A percentile compares a stretch with the other conserved stretches of the same genome.
Evolutionary conservation across 495 filamentous ascomycete genomes (phyloP).

Genomic region (Glonium stellatum): DNA sequence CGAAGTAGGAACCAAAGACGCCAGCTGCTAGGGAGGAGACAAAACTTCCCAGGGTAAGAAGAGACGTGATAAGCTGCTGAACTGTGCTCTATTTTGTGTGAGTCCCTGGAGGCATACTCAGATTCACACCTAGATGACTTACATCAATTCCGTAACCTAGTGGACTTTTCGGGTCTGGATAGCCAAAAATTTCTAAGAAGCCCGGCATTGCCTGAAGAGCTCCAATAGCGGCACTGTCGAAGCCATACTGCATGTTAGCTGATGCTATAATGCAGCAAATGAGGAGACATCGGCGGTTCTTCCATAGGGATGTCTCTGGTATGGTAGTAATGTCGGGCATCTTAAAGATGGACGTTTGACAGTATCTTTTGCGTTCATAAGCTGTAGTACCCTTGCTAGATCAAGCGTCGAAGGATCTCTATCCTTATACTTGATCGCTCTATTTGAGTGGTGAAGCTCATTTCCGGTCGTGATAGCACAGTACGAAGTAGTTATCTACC

Average conservation of each 20-base stretch:
- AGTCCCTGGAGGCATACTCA: neutral
- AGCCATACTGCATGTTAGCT: conserved; percentile 22
- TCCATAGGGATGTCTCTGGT: conserved; percentile 5
- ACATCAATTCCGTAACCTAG: too few species aligned
- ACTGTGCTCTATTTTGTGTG: conserved; percentile 16
- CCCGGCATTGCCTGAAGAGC: neutral
- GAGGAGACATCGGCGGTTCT: conserved; percentile 18
- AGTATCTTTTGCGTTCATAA: too few species aligned
- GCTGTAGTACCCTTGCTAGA: too few species aligned
- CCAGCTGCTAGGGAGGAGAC: conserved; percentile 43
- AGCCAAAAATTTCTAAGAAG: too few species aligned
- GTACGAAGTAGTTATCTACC: too few species aligned
- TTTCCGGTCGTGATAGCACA: too few species aligned
- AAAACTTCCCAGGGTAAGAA: conserved; percentile 18
- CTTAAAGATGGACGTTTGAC: too few species aligned
- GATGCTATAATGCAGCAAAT: conserved; percentile 20
- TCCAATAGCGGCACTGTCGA: conserved; percentile 14
- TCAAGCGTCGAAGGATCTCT: too few species aligned
- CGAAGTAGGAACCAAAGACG: conserved; percentile 20
- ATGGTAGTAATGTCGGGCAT: neutral
- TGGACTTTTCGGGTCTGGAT: too few species aligned
- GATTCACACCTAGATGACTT: too few species aligned
- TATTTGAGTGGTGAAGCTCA: too few species aligned
- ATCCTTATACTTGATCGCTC: too few species aligned
- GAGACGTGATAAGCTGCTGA: conserved; percentile 25